Percentiles rank a stretch among this genome's conserved stretches.
Evolutionary conservation across 2,329 filamentous ascomycete genomes (phyloP).

Genomic region (Tolypocladium capitatum): DNA sequence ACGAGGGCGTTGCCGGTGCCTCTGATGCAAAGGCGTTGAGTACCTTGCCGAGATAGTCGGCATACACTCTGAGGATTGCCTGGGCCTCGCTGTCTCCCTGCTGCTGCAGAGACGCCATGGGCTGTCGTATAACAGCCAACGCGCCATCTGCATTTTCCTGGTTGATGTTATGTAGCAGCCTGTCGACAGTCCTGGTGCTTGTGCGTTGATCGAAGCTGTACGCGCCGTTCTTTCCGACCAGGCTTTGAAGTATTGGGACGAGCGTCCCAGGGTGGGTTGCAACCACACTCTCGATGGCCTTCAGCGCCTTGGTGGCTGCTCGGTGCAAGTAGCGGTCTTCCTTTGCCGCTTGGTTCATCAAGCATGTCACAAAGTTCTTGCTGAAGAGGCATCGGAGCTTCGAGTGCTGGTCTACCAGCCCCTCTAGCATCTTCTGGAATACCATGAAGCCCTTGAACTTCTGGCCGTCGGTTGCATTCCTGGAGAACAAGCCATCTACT

Average conservation of each 20-base stretch:
- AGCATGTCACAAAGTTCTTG: slow-evolving; percentile 65
- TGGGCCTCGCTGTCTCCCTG: slow-evolving; percentile 15
- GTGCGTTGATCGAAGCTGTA: slow-evolving; percentile 79
- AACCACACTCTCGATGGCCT: slow-evolving; percentile 52
- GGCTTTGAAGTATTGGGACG: slow-evolving; percentile 44
- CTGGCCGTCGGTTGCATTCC: slow-evolving; percentile 69
- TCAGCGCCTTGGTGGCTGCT: slow-evolving; percentile 64
- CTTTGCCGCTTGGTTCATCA: slow-evolving; percentile 72
- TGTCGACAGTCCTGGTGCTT: slow-evolving; percentile 73
- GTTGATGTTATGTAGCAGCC: slow-evolving; percentile 49
- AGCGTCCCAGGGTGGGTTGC: slow-evolving; percentile 48
- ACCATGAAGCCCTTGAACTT: slow-evolving; percentile 89
- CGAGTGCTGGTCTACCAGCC: slow-evolving; percentile 28
- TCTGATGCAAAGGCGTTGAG: slow-evolving; percentile 23
- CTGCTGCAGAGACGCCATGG: slow-evolving; percentile 18
- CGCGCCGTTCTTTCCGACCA: slow-evolving; percentile 58
- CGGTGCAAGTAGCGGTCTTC: slow-evolving; percentile 69
- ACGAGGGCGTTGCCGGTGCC: slow-evolving; percentile 9
- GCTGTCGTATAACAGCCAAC: slow-evolving; percentile 34
- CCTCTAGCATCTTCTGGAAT: slow-evolving; percentile 60
- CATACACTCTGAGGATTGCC: slow-evolving; percentile 31
- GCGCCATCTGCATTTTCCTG: slow-evolving; percentile 39
- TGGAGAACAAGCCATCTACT: slow-evolving; percentile 69
- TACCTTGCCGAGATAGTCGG: slow-evolving; percentile 40
- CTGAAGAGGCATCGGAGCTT: slow-evolving; percentile 57